Base-by-base conservation (phyloP, 768 basidiomycete genomes). In the Macrolepiota albuminosa region DNA sequence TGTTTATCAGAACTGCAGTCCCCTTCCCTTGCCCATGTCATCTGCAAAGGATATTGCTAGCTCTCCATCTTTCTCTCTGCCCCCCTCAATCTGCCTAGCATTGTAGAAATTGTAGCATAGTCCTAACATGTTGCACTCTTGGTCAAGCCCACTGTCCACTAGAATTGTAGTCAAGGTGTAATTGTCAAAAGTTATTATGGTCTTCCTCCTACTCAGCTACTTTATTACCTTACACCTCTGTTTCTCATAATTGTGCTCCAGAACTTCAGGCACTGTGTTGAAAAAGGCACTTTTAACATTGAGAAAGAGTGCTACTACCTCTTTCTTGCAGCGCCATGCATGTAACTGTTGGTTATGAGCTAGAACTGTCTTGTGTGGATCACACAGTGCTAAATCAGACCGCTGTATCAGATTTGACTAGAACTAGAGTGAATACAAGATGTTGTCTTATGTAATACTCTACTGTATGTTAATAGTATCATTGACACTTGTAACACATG, bases 241-340 rank as follows among this genome's bases (percentile, higher is more conserved):
- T 75, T 63, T 49, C 73, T 66, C 21, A 21, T 21, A 21, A 21
- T 21, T 21, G 21, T 0, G 70, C 21, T 21, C 24, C 0, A 76
- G 62, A 0, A 54, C 40, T 13, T 68, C 63, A 0, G 64, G 62
- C 0, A 64, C 69, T 0, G 66, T 69, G 56, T 69, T 76, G 0
- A 72, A 77, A 55, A 77, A 79, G 0, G 75, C 76, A 0, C 71
- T 75, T 57, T 78, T 56, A 2, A 56, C 34, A 7, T 56, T 21
- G 21, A 21, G 21, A 21, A 21, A 21, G 1, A 21, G 21, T 21
- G 21, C 21, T 21, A 21, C 21, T 21, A 21, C 21, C 21, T 21
- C 21, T 21, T 21, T 21, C 21, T 21, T 21, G 21, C 21, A 21
- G 21, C 21, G 21, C 14, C 4, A 56, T 36, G 14, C 45, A 53